phyloP scores from a whole-genome alignment of 2,329 filamentous ascomycete genomes.

The Raffaelea ambrosiae region DNA sequence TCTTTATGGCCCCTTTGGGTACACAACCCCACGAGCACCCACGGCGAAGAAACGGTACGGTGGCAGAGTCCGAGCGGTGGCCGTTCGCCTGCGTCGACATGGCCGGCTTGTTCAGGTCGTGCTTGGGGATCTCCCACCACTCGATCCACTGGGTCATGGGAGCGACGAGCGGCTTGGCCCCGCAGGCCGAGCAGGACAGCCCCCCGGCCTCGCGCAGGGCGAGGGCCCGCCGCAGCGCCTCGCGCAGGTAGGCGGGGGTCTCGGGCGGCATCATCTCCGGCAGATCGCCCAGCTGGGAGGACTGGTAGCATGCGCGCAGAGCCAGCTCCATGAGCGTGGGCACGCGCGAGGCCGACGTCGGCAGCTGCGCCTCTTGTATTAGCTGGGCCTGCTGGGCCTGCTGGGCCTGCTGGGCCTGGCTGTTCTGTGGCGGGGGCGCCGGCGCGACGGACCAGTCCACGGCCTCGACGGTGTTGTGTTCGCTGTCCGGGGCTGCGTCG shows the following conservation, averaged over 20 bases:
- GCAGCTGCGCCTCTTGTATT: not conserved
- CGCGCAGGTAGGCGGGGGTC: conserved; percentile 26
- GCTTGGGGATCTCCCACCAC: conserved; percentile 39
- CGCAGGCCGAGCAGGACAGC: conserved; percentile 43
- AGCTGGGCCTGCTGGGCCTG: not conserved
- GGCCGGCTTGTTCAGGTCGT: conserved; percentile 1
- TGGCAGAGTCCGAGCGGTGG: conserved; percentile 6
- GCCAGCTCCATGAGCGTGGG: conserved; percentile 44
- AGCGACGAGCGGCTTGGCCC: conserved; percentile 33
- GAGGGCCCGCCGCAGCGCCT: conserved; percentile 29
- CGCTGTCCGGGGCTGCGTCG: not conserved
- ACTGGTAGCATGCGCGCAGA: conserved; percentile 36
- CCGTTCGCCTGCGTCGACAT: conserved; percentile 1
- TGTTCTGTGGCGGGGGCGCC: conserved; percentile 6
- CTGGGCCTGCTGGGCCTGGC: too few species aligned
- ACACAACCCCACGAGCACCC: conserved; percentile 43
- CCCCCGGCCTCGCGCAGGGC: conserved; percentile 38
- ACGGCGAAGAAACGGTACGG: conserved; percentile 36
- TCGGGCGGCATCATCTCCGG: conserved; percentile 32
- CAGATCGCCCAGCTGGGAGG: conserved; percentile 32
- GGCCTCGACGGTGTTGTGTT: conserved; percentile 7
- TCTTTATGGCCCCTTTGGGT: conserved; percentile 15
- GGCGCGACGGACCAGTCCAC: conserved; percentile 7
- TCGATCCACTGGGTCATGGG: conserved; percentile 54
- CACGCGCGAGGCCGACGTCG: conserved; percentile 19